phyloP scores from a whole-genome alignment of 768 basidiomycete species.

The Leccinellum luteum region DNA sequence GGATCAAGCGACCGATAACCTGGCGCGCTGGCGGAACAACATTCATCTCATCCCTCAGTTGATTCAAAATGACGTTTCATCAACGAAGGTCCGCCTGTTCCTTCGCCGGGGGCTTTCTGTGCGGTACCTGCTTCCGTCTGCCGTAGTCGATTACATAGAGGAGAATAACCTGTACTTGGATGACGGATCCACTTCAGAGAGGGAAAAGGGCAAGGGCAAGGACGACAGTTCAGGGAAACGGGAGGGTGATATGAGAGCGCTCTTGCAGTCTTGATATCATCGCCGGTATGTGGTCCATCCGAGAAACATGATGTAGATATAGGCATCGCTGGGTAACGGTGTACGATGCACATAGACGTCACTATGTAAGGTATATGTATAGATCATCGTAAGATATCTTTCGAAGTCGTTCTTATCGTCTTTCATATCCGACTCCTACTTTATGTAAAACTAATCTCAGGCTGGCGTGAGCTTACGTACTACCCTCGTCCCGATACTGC shows the following conservation, averaged over 20 bases:
- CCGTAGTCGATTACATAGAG: conserved; percentile 94
- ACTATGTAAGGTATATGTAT: neutral
- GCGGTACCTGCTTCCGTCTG: conserved; percentile 86
- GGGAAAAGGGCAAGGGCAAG: conserved; percentile 39
- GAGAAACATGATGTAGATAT: neutral
- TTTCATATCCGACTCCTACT: neutral
- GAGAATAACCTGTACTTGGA: conserved; percentile 75
- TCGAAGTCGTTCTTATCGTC: neutral
- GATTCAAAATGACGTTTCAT: conserved; percentile 96
- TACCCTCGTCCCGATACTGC: neutral
- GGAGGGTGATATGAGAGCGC: conserved; percentile 19
- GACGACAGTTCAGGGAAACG: conserved; percentile 30
- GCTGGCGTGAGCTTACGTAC: neutral
- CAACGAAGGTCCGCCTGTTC: conserved; percentile 87
- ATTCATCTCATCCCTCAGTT: conserved; percentile 91
- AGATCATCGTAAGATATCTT: neutral
- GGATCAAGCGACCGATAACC: conserved; percentile 72
- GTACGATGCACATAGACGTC: neutral
- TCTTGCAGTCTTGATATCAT: conserved; percentile 6
- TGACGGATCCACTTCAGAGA: conserved; percentile 40
- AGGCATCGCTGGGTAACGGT: neutral
- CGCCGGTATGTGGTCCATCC: neutral
- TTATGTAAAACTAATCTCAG: neutral
- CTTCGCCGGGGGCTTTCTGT: conserved; percentile 77
- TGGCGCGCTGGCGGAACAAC: conserved; percentile 77